Evolutionary conservation across 2,329 filamentous ascomycete genomes (phyloP).

Genomic region (Fusarium burgessii): DNA sequence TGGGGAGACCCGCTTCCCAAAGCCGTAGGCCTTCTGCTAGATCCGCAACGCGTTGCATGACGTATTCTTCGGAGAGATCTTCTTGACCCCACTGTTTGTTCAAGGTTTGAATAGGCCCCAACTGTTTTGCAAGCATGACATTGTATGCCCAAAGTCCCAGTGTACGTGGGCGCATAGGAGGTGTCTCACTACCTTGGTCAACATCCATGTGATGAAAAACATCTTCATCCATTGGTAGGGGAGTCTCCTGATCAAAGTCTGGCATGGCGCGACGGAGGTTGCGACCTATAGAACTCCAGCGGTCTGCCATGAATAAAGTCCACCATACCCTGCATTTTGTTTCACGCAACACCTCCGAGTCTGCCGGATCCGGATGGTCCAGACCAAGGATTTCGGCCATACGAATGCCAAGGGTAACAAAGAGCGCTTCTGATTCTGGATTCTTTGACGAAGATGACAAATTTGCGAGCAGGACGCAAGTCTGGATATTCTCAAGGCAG

Average conservation of each 20-base stretch:
- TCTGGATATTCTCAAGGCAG: slow-evolving; percentile 17
- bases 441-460: slow-evolving; percentile 10
- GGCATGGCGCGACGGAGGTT: slow-evolving; percentile 16
- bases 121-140: slow-evolving; percentile 10
- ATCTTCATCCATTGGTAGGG: slow-evolving; percentile 17
- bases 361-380: neutral
- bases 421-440: slow-evolving; percentile 13
- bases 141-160: slow-evolving; percentile 17
- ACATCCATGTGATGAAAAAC: slow-evolving; percentile 1
- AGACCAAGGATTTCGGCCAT: slow-evolving; percentile 14
- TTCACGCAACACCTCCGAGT: slow-evolving; percentile 6
- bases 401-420: slow-evolving; percentile 7
- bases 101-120: slow-evolving; percentile 5
- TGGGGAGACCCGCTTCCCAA: slow-evolving; percentile 3
- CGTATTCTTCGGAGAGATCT: neutral
- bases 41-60: slow-evolving; percentile 10
- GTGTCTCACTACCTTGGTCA: neutral
- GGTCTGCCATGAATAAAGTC: slow-evolving; percentile 14
- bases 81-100: slow-evolving; percentile 14
- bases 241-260: slow-evolving; percentile 11
- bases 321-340: slow-evolving; percentile 21
- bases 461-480: slow-evolving; percentile 8
- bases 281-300: slow-evolving; percentile 14
- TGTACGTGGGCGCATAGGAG: neutral
- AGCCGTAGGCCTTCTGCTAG: neutral